Evolutionary conservation across 352 stramenopile genomes (phyloP), one percentile per base, ranked within the genome.

Genomic region (Phytophthora melonis): DNA sequence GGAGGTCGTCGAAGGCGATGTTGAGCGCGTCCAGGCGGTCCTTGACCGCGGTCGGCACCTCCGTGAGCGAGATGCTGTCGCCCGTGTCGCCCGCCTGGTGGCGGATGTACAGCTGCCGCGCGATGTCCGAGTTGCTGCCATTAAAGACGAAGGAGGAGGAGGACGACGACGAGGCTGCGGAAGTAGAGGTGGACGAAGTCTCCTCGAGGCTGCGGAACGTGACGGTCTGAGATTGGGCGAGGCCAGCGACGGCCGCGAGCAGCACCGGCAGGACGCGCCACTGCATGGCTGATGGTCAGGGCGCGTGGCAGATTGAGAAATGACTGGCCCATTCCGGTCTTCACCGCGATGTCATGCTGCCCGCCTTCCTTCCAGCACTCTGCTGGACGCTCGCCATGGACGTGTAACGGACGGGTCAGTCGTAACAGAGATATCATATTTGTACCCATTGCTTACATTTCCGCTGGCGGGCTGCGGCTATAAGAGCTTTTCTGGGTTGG

Each of bases 111-210:
- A 79, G 69, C 61, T 83, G 77, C 36, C 68, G 66, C 10, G 77
- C 77, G 52, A 83, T 72, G 66, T 81, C 77, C 36, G 78, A 87
- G 50, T 71, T 79, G 9, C 58, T 56, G 9, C 72, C 76, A 43
- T 82, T 75, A 45, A 82, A 80, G 25, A 70, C 45, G 53, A 76
- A 82, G 30, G 56, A 59, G 30, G 56, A 59, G 21, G 52, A 56
- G 21, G 49, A 56, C 32, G 32, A 36, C 32, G 56, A 59, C 3
- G 45, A 54, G 21, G 52, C 45, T 16, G 49, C 47, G 45, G 36
- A 34, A 25, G 23, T 25, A 25, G 23, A 25, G 50, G 49, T 18
- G 27, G 32, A 49, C 3, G 69, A 58, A 21, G 45, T 58, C 39
- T 66, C 62, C n/a, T 63, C 62, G 10, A 25, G 23, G 23, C 23